Base-by-base conservation (phyloP, 1,284 basidiomycete genomes). In the Coniophora puteana region DNA sequence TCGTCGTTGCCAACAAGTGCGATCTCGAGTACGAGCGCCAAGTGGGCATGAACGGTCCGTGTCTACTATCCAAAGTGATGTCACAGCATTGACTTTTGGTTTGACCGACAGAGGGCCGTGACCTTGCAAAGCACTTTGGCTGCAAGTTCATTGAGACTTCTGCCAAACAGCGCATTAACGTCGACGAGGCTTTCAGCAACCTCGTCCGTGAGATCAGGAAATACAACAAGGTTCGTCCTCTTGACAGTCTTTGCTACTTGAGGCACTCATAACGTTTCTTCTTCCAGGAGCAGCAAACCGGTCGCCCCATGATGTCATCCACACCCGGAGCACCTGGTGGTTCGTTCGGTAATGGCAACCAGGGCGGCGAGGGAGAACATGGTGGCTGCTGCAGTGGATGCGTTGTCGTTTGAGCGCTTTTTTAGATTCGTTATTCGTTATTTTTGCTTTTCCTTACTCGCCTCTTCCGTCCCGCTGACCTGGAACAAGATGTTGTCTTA, bases 71-170 rank as follows among this genome's bases (percentile, higher is more conserved):
- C 26, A 28, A n/a, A n/a, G n/a, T 11, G 6, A 5, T 4, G 0
- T 4, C 2, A 13, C 12, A 8, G 16, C 29, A 7, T 29, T 46
- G 32, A 30, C 31, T 32, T 24, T 27, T 40, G 16, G 13, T 34
- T 44, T 17, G 12, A 40, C 17, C 43, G 36, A 41, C 62, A 95
- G 95, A 99, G 91, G 96, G 96, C 8, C 90, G 92, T 44, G 93
- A 96, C 57, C 79, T 99, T 44, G 95, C 96, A 2, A 94, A 93
- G 65, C 91, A 94, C 62, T 96, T 98, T 62, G 89, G 87, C 38
- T 97, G 94, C 71, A 90, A 88, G 57, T 99, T 96, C 67, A 94
- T 99, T 52, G 96, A 99, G 69, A 98, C 96, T 2, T 98, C 95
- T 17, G 96, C 96, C 40, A 99, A 99, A 72, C 91, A 96, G 60